A percentile compares a stretch with the other conserved stretches of the same genome.
Conservation (phyloP, 371 early-diverging fungal species). For the Gilbertella persicaria region DNA sequence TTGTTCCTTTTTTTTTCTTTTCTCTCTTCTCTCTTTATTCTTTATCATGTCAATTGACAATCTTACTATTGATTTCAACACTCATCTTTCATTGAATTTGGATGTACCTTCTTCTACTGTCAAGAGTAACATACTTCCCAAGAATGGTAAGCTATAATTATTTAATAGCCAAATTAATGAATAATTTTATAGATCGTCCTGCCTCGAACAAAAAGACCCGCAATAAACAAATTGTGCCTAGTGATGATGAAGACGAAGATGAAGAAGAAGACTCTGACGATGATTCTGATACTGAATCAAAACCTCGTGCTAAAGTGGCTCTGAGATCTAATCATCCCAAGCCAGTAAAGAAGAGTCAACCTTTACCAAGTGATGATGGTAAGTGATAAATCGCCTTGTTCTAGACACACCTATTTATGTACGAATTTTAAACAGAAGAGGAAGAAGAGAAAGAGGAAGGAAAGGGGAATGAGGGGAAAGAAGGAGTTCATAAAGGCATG, state of each 20-base stretch:
- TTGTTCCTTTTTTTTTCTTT: constrained; percentile 19
- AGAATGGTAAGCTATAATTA: neutral
- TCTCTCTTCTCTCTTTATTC: constrained; percentile 4
- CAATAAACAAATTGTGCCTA: constrained; percentile 38
- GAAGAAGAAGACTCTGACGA: constrained; percentile 26
- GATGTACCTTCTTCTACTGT: constrained; percentile 6
- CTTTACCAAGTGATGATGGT: constrained; percentile 37
- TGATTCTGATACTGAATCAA: constrained; percentile 25
- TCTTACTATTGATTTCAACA: constrained; percentile 24
- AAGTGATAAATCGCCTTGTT: constrained; percentile 5
- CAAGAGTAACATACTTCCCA: neutral
- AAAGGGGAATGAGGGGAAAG: neutral
- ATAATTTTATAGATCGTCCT: too few relatives aligned
- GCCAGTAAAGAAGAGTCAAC: neutral
- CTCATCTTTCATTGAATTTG: constrained; percentile 24
- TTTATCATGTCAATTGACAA: constrained; percentile 28
- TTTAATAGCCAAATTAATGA: neutral
- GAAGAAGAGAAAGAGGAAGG: neutral
- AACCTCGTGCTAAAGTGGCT: neutral
- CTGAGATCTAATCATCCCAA: constrained; percentile 2
- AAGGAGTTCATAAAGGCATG: neutral
- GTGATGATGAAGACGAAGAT: constrained; percentile 39
- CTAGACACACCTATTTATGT: neutral
- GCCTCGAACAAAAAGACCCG: constrained; percentile 16
- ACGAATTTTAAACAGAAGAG: neutral